Percentiles rank a stretch among this genome's conserved stretches.
These are phyloP conservation scores for Sarcodon sp. DNA, from an alignment of 768 basidiomycete species.

Conservation along the genomic window DNA sequence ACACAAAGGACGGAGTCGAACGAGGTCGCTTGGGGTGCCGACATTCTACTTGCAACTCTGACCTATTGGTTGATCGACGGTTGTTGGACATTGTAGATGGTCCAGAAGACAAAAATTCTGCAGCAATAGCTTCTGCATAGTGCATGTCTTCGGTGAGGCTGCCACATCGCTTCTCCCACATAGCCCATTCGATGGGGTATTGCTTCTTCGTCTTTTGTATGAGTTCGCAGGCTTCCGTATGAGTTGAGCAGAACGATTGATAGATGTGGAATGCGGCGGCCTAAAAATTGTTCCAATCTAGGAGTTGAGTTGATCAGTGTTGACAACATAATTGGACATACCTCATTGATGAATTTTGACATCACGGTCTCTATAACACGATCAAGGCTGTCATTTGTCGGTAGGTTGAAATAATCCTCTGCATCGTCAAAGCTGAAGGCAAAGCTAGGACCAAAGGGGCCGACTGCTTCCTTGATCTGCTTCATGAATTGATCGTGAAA, in stretches of 20 bases:
- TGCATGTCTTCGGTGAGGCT: background rate
- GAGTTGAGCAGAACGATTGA: slow-evolving; percentile 78
- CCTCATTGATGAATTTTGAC: slow-evolving; percentile 12
- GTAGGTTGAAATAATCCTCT: background rate
- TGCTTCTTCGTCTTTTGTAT: slow-evolving; percentile 54
- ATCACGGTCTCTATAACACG: slow-evolving; percentile 12
- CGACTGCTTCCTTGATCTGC: slow-evolving; percentile 35
- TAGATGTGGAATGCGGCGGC: slow-evolving; percentile 68
- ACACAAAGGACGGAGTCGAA: background rate
- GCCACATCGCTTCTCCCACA: slow-evolving; percentile 68
- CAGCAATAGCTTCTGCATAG: background rate
- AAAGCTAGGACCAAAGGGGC: slow-evolving; percentile 32
- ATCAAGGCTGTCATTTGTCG: slow-evolving; percentile 7
- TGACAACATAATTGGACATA: slow-evolving; percentile 6
- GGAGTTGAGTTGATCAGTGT: background rate
- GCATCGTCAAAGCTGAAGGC: slow-evolving; percentile 5
- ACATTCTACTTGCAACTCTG: background rate
- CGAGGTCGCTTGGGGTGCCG: background rate
- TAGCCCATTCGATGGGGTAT: slow-evolving; percentile 65
- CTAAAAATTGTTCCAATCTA: slow-evolving; percentile 24
- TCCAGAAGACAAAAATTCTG: background rate
- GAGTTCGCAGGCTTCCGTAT: slow-evolving; percentile 68
- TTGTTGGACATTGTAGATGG: background rate
- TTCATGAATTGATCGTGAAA: slow-evolving; percentile 58
- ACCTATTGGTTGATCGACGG: background rate